Percentiles rank a stretch among this genome's conserved stretches.
These are phyloP conservation scores for Colletotrichum echinochloae DNA, from an alignment of 2,329 filamentous ascomycete species.

Conservation along the genomic window DNA sequence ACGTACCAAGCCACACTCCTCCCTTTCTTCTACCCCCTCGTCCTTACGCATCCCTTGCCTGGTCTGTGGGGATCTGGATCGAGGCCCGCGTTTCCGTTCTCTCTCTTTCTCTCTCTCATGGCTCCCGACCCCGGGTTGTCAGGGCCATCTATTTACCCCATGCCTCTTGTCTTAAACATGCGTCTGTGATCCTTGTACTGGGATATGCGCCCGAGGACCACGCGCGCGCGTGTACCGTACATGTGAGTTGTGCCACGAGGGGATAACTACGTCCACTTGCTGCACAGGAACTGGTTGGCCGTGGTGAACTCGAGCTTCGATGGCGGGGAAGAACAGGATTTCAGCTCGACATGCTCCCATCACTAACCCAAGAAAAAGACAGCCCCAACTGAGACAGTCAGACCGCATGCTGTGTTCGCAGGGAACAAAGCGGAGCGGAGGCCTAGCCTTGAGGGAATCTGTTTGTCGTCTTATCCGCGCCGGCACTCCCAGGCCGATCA, in stretches of 20 bases:
- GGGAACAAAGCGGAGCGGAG: not conserved
- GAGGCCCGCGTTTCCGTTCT: not conserved
- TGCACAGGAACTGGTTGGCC: not conserved
- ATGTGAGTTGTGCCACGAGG: not conserved
- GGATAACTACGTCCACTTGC: not conserved
- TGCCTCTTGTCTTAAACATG: constrained; percentile 5
- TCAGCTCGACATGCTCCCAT: constrained; percentile 1
- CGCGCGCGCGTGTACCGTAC: not conserved
- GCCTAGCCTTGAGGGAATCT: not conserved
- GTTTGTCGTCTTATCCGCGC: not conserved
- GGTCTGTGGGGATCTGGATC: not conserved
- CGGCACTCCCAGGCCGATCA: not conserved
- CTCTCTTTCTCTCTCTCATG: not conserved
- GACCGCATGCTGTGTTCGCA: not conserved
- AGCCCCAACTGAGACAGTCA: constrained; percentile 8
- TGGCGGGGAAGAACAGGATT: not conserved
- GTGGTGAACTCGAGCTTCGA: not conserved
- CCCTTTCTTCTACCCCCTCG: not conserved
- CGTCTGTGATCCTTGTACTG: not conserved
- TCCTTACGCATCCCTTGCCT: not conserved
- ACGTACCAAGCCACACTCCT: not conserved
- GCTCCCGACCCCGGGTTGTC: not conserved
- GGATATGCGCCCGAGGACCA: not conserved
- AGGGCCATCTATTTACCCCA: not conserved
- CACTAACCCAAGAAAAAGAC: not conserved